Conservation (phyloP, 2,329 filamentous ascomycete genomes). For the Epichloe gansuensis region DNA sequence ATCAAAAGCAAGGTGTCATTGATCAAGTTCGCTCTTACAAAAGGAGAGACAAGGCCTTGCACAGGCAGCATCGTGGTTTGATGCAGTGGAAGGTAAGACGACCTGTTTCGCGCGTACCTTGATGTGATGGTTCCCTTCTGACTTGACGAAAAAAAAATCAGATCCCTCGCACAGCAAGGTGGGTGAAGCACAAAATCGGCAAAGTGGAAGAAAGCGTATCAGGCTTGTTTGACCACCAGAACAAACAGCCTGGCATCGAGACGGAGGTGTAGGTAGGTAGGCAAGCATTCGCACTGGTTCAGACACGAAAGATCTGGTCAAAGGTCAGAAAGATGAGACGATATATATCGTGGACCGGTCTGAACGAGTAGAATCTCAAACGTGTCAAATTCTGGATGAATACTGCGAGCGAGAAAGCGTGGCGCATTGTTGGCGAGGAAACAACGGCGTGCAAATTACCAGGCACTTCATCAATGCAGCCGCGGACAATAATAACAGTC, state of each 20-base stretch:
- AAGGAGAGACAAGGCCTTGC: slow-evolving; percentile 44
- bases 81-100: slow-evolving; percentile 54
- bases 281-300: too few relatives aligned
- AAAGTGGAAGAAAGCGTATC: slow-evolving; percentile 48
- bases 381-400: too few relatives aligned
- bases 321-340: too few relatives aligned
- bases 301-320: too few relatives aligned
- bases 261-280: slow-evolving; percentile 54
- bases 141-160: slow-evolving; percentile 5
- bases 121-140: too few relatives aligned
- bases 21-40: slow-evolving; percentile 49
- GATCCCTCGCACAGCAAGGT: slow-evolving; percentile 34
- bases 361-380: too few relatives aligned
- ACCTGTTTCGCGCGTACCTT: neutral
- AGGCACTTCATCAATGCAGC: too few relatives aligned
- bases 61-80: slow-evolving; percentile 53
- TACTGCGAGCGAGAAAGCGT: too few relatives aligned
- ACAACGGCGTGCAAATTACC: too few relatives aligned
- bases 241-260: slow-evolving; percentile 49
- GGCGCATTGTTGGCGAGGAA: too few relatives aligned
- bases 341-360: too few relatives aligned
- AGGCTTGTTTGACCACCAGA: slow-evolving; percentile 45
- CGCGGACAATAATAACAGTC: too few relatives aligned
- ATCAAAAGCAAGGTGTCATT: slow-evolving; percentile 31
- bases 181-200: slow-evolving; percentile 38